These are phyloP conservation scores for Boletus pseudopeckii DNA, from an alignment of 768 basidiomycete genomes.

Conservation along the genomic window DNA sequence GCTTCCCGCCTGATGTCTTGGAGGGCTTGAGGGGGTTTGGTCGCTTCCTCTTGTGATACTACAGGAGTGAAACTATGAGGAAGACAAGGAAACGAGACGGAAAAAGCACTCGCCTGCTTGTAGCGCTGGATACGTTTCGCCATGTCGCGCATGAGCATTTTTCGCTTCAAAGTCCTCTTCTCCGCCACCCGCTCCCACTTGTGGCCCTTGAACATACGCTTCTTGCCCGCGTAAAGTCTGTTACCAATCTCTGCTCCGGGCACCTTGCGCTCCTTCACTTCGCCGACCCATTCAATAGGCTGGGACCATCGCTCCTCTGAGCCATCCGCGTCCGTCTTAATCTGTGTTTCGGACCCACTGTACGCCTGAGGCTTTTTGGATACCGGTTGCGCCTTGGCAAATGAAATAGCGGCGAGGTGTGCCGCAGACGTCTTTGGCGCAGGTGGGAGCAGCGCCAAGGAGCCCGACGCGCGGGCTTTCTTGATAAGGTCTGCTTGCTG, in stretches of 20 bases:
- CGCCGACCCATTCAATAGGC: constrained; percentile 41
- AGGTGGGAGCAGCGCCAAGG: constrained; percentile 61
- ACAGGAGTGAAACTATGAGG: neutral
- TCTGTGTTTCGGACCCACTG: neutral
- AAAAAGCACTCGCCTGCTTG: constrained; percentile 50
- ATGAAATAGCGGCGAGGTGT: constrained; percentile 22
- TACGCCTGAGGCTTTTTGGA: constrained; percentile 4
- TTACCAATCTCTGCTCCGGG: constrained; percentile 55
- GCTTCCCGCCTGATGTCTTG: constrained; percentile 46
- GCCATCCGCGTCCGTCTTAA: neutral
- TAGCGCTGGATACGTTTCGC: constrained; percentile 58
- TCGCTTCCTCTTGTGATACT: constrained; percentile 38
- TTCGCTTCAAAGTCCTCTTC: constrained; percentile 44
- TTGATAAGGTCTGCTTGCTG: constrained; percentile 78
- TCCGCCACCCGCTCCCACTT: constrained; percentile 68
- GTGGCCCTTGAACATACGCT: constrained; percentile 93
- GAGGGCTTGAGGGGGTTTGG: constrained; percentile 57
- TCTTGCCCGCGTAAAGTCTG: constrained; percentile 70
- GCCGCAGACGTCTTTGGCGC: constrained; percentile 51
- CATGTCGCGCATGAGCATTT: constrained; percentile 68
- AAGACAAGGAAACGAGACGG: neutral
- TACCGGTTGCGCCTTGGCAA: constrained; percentile 14
- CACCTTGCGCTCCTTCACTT: constrained; percentile 36
- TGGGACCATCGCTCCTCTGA: constrained; percentile 19
- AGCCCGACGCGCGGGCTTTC: constrained; percentile 53